Conservation (phyloP, 1,284 basidiomycete species). For the Ganoderma lingzhi region DNA sequence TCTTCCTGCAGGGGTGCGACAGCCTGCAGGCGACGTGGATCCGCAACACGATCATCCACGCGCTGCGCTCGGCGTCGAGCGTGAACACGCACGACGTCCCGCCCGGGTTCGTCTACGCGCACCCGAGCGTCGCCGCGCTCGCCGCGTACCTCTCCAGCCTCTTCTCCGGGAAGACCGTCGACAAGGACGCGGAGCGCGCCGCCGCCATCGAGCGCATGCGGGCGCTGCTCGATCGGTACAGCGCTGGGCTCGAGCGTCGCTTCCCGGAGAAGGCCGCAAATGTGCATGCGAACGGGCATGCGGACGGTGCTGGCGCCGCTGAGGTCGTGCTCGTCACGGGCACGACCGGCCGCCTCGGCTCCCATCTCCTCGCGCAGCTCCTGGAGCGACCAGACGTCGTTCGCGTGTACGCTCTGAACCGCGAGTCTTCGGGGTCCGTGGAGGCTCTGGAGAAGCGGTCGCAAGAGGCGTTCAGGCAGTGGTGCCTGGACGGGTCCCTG, state of each 20-base stretch:
- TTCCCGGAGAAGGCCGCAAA: slow-evolving; percentile 21
- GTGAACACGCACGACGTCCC: slow-evolving; percentile 32
- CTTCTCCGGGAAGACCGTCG: slow-evolving; percentile 20
- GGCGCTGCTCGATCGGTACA: slow-evolving; percentile 43
- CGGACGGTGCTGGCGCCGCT: slow-evolving; percentile 1
- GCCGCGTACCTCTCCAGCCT: slow-evolving; percentile 27
- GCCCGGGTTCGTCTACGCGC: slow-evolving; percentile 43
- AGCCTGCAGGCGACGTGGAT: slow-evolving; percentile 49
- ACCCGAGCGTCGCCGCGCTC: slow-evolving; percentile 41
- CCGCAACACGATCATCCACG: slow-evolving; percentile 43
- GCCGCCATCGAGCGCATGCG: slow-evolving; percentile 22
- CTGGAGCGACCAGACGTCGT: slow-evolving; percentile 33
- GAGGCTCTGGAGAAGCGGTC: slow-evolving; percentile 36
- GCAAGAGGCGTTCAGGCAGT: slow-evolving; percentile 36
- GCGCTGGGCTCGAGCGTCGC: slow-evolving; percentile 21
- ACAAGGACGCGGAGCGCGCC: slow-evolving; percentile 20
- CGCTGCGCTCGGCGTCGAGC: slow-evolving; percentile 35
- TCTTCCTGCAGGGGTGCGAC: slow-evolving; percentile 48
- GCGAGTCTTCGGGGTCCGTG: slow-evolving; percentile 30
- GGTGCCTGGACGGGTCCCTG: slow-evolving; percentile 29
- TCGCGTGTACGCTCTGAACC: slow-evolving; percentile 45
- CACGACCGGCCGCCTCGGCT: slow-evolving; percentile 46
- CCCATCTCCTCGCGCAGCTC: slow-evolving; percentile 41
- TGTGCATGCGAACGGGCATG: slow-evolving; percentile 16
- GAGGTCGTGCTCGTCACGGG: slow-evolving; percentile 47